Evolutionary conservation across 208 protist species (phyloP).

Genomic region (Eutreptiella sp.): DNA sequence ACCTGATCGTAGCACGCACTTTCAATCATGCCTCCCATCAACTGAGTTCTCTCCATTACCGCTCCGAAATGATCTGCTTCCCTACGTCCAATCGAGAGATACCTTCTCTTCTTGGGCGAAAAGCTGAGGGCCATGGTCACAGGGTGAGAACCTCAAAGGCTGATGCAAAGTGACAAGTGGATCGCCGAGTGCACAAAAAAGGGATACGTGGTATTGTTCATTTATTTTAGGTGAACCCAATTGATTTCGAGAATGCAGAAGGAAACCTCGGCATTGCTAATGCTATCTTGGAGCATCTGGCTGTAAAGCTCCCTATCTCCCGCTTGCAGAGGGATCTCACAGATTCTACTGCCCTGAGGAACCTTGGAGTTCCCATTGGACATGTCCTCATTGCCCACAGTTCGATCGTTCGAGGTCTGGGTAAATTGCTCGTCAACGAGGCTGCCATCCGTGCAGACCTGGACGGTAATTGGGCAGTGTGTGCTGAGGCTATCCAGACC

Average conservation of each 20-base stretch:
- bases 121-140: too few relatives aligned
- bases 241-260: slow-evolving; percentile 95
- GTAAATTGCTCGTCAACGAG: slow-evolving; percentile 75
- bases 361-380: slow-evolving; percentile 80
- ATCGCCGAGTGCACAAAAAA: too few relatives aligned
- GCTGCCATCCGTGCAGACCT: slow-evolving; percentile 67
- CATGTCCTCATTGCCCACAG: slow-evolving; percentile 76
- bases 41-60: too few relatives aligned
- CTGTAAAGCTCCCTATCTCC: slow-evolving; percentile 84
- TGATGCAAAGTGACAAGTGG: too few relatives aligned
- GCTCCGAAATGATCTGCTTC: too few relatives aligned
- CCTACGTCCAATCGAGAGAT: too few relatives aligned
- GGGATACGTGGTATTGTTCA: too few relatives aligned
- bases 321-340: slow-evolving; percentile 88
- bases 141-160: too few relatives aligned
- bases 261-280: slow-evolving; percentile 89
- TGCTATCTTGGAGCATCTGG: slow-evolving; percentile 82
- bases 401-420: slow-evolving; percentile 70
- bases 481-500: slow-evolving; percentile 89
- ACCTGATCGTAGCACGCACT: too few relatives aligned
- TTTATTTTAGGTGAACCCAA: slow-evolving; percentile 95
- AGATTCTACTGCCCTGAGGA: slow-evolving; percentile 87
- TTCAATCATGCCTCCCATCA: too few relatives aligned
- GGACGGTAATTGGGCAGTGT: slow-evolving; percentile 82
- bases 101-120: too few relatives aligned